phyloP scores from a whole-genome alignment of 2,329 filamentous ascomycete species.

The Cryphonectria radicalis region DNA sequence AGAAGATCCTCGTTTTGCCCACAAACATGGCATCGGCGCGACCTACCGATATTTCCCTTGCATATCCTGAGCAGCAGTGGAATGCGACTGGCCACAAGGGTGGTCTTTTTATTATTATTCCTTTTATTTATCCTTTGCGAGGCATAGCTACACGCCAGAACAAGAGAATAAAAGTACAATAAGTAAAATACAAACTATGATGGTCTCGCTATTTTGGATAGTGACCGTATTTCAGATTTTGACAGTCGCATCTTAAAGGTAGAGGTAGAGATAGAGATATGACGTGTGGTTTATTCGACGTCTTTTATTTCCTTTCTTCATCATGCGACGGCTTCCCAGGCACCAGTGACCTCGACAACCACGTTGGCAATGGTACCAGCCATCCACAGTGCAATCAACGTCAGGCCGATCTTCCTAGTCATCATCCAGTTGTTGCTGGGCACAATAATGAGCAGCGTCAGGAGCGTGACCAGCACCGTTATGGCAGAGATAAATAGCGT shows the following conservation, averaged over 20 bases:
- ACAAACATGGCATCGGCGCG: too few relatives aligned
- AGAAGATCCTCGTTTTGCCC: too few relatives aligned
- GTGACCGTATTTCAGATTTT: not conserved
- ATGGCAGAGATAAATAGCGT: slow-evolving; percentile 84
- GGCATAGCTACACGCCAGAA: not conserved
- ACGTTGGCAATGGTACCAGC: slow-evolving; percentile 83
- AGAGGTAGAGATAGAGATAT: not conserved
- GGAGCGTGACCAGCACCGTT: slow-evolving; percentile 80
- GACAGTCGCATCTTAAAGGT: not conserved
- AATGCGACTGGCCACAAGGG: too few relatives aligned
- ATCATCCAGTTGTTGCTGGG: slow-evolving; percentile 87
- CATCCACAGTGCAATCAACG: slow-evolving; percentile 78
- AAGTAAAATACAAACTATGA: slow-evolving; percentile 10
- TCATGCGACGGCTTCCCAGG: slow-evolving; percentile 47
- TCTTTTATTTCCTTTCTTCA: not conserved
- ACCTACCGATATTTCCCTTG: not conserved
- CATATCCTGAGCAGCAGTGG: too few relatives aligned
- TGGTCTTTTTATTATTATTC: not conserved
- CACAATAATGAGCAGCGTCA: slow-evolving; percentile 78
- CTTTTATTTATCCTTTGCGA: not conserved
- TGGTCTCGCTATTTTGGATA: not conserved
- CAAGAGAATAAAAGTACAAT: not conserved
- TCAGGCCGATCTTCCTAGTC: slow-evolving; percentile 80
- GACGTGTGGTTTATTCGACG: not conserved
- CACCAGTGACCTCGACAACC: slow-evolving; percentile 72